A percentile compares a stretch with the other conserved stretches of the same genome.
Evolutionary conservation across 1,284 basidiomycete species (phyloP).

Genomic region (Ustilago bromivora): DNA sequence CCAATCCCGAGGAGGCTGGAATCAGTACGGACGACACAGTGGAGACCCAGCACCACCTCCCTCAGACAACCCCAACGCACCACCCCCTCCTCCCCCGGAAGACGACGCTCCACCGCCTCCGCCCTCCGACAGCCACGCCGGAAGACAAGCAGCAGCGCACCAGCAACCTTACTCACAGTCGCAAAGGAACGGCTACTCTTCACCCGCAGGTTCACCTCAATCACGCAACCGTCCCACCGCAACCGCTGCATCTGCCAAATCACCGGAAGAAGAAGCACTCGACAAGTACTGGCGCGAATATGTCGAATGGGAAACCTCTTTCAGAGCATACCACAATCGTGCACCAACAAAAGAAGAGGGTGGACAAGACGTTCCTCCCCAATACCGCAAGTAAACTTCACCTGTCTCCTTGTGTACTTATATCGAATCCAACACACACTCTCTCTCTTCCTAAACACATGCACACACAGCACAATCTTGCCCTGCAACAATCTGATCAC

Average conservation of each 20-base stretch:
- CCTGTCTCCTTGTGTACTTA: constrained; percentile 17
- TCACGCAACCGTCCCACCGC: constrained; percentile 3
- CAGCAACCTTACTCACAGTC: neutral
- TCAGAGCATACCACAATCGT: constrained; percentile 65
- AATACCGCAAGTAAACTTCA: constrained; percentile 48
- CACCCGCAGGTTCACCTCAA: constrained; percentile 11
- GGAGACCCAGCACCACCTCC: constrained; percentile 35
- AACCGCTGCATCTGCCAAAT: constrained; percentile 23
- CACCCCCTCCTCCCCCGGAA: constrained; percentile 57
- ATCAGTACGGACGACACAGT: constrained; percentile 20
- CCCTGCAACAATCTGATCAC: neutral
- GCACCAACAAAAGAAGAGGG: constrained; percentile 65
- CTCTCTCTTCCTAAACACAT: neutral
- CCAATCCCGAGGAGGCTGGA: constrained; percentile 23
- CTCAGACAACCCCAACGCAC: constrained; percentile 33
- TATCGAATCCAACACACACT: neutral
- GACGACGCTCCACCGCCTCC: constrained; percentile 56
- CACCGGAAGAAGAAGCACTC: constrained; percentile 60
- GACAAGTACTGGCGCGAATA: constrained; percentile 69
- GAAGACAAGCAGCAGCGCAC: neutral
- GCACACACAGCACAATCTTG: neutral
- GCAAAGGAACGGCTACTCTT: constrained; percentile 13
- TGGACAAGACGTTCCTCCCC: constrained; percentile 63
- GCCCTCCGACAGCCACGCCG: constrained; percentile 32
- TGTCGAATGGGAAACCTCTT: constrained; percentile 63